These are phyloP conservation scores for Pyrus pyrifolia DNA, from an alignment of 306 rosid species.

Conservation along the genomic window DNA sequence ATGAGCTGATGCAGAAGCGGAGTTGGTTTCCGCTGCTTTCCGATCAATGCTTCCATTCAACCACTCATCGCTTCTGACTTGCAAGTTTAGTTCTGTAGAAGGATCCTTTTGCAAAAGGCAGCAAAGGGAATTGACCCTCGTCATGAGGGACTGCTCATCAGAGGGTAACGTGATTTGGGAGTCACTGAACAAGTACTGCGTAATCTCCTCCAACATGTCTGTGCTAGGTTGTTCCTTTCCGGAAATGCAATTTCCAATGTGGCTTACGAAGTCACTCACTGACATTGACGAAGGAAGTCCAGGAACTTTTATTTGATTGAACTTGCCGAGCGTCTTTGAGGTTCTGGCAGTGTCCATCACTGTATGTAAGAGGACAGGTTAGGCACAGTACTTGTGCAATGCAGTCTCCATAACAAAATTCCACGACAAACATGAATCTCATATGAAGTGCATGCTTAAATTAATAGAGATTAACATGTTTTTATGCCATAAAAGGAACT, in stretches of 20 bases:
- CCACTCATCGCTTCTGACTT: neutral
- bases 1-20: conserved; percentile 10
- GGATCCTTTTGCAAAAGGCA: conserved; percentile 68
- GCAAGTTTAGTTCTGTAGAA: conserved; percentile 28
- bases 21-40: conserved; percentile 19
- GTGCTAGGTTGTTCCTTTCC: conserved; percentile 29
- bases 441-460: neutral
- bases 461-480: neutral
- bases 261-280: conserved; percentile 58
- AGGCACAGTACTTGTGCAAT: neutral
- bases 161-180: conserved; percentile 32
- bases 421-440: neutral
- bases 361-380: conserved; percentile 1
- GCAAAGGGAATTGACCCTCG: conserved; percentile 66
- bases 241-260: conserved; percentile 54
- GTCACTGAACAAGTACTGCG: conserved; percentile 53
- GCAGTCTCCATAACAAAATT: neutral
- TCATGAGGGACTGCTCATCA: conserved; percentile 58
- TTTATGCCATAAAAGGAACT: neutral
- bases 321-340: conserved; percentile 35
- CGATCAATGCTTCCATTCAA: neutral
- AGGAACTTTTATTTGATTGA: conserved; percentile 57
- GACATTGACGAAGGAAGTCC: conserved; percentile 66
- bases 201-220: conserved; percentile 54
- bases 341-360: conserved; percentile 36